A percentile compares a stretch with the other conserved stretches of the same genome.
Evolutionary conservation across 2,329 filamentous ascomycete genomes (phyloP).

Genomic region (Myriosclerotinia duriaeana): DNA sequence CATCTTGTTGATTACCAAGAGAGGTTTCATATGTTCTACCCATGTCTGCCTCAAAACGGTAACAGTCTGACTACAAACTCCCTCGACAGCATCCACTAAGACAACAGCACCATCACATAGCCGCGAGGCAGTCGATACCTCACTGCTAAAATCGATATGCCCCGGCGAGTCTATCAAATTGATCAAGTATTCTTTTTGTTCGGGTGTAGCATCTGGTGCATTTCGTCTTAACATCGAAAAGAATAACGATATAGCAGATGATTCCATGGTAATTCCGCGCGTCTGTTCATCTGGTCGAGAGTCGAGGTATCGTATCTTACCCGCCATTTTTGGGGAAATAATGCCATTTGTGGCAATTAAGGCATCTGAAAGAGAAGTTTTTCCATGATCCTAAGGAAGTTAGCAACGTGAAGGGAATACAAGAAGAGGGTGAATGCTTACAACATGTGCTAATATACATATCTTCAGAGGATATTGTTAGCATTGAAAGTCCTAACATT

Average conservation of each 20-base stretch:
- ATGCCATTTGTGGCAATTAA: conserved; percentile 98
- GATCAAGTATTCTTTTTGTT: conserved; percentile 86
- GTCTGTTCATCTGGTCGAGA: conserved; percentile 94
- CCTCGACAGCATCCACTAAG: conserved; percentile 93
- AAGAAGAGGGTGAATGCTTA: conserved; percentile 45
- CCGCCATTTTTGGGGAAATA: conserved; percentile 94
- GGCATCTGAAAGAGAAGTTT: conserved; percentile 94
- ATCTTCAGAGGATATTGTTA: conserved; percentile 56
- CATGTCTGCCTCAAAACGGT: conserved; percentile 93
- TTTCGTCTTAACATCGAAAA: conserved; percentile 85
- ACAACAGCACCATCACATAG: conserved; percentile 94
- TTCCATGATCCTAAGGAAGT: conserved; percentile 78
- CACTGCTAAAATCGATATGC: conserved; percentile 97
- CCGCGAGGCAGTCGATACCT: conserved; percentile 92
- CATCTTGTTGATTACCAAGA: conserved; percentile 98
- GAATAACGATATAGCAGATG: conserved; percentile 92
- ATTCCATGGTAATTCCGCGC: conserved; percentile 99
- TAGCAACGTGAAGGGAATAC: neutral
- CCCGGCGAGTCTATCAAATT: conserved; percentile 98
- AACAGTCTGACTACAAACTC: conserved; percentile 97
- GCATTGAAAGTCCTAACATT: conserved; percentile 20
- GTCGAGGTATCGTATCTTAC: conserved; percentile 97
- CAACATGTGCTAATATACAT: conserved; percentile 91
- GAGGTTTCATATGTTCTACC: conserved; percentile 90
- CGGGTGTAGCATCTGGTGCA: conserved; percentile 64